Evolutionary conservation across 2,329 filamentous ascomycete genomes (phyloP), one percentile per base, ranked within the genome.

Genomic region (Aspergillus ibericus): DNA sequence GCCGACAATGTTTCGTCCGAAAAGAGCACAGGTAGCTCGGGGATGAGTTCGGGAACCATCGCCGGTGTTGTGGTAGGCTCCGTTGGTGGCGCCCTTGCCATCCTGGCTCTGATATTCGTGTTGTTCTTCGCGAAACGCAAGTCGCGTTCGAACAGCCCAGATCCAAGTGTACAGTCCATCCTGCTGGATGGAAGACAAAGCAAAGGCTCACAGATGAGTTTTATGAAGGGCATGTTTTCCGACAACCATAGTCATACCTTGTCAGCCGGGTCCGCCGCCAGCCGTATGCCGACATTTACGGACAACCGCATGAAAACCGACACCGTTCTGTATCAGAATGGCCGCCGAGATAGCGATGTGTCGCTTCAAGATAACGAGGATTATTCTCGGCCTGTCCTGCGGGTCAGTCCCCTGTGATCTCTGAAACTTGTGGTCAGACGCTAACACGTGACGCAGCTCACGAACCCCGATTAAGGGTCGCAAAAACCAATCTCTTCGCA

Each of bases 281-380:
- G 63, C 32, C 62, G 70, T 61, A 62, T 70, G 53, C 68, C 68
- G 5, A 71, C 70, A 13, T 78, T 76, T 53, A 80, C 75, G 38
- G 78, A 81, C 61, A 75, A 75, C 60, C 75, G 78, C 57, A 68
- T 81, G 71, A 80, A 79, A 59, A 75, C 76, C 47, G 74, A 75
- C 59, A 70, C 73, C 7, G 63, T 71, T 22, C 71, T 80, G 54
- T 78, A 77, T 62, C 70, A 72, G 13, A 71, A 77, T 52, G 77
- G 76, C 55, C 66, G 71, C 50, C 77, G 77, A 34, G 68, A 74
- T 46, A 80, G 78, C 65, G 77, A 75, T 59, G 69, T 79, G 16
- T 80, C 78, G 16, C 72, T 81, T 18, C 77, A 79, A 59, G 78
- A 81, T 60, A 76, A 80, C 56, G 76, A 79, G 65, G 78, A 81